Evolutionary conservation across 2,329 filamentous ascomycete genomes (phyloP), one percentile per base, ranked within the genome.

Genomic region (Lachnellula willkommii): DNA sequence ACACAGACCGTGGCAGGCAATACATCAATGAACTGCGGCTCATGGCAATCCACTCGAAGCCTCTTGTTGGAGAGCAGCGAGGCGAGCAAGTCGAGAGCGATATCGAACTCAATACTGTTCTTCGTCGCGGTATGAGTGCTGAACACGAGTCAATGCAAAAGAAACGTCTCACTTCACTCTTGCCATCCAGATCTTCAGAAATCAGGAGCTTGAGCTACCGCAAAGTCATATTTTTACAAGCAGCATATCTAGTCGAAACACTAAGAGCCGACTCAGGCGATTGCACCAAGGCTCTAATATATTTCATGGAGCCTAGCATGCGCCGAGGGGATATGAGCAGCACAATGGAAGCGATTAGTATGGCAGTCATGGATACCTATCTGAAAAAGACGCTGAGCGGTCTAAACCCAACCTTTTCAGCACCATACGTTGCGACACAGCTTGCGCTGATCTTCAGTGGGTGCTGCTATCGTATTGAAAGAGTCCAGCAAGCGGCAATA

Each of bases 241-340:
- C 95, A 3, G 89, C 92, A 2, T 88, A 95, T 63, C 77, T 97
- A 1, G 86, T 99, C 5, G 95, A 97, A 70, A 93, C 84, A 57
- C 77, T 99, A 26, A 85, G 95, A 57, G 92, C 92, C 20, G 85
- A 88, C 55, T 82, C 89, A 7, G 94, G 94, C 9, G 89, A 96
- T 68, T 97, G 92, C 70, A 95, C 90, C 24, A 90, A 92, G 68
- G 87, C 91, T 4, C 75, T 97, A 45, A 87, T 85, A 0, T 99
- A 99, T 72, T 99, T 97, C 72, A 77, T 95, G n/a, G 94, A 99
- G 67, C 91, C 91, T 5, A 92, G 90, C 65, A 87, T 87, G 82
- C 79, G 82, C 39, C 80, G 76, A 56, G 79, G 79, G 12, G 83
- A 86, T 51, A 81, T 86, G 52, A 83, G 79, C 69, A 81, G 74